Conservation (phyloP, 2,329 filamentous ascomycete genomes). For the Nannizziopsis barbatae region DNA sequence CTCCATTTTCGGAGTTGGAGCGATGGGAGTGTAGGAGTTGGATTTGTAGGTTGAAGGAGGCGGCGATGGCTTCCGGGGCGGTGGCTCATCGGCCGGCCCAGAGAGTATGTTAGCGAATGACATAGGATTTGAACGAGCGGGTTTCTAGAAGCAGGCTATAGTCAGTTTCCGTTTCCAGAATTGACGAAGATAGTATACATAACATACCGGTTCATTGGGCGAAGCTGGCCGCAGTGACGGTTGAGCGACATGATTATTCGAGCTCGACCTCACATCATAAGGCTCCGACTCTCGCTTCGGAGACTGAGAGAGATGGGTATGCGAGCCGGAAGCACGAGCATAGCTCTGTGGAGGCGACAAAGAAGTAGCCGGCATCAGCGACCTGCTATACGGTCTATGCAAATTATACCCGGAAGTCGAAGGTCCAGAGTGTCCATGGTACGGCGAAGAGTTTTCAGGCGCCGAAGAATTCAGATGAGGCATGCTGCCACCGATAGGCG, state of each 20-base stretch:
- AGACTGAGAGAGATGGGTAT: constrained; percentile 36
- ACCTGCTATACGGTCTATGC: constrained; percentile 27
- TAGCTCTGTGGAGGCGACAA: constrained; percentile 27
- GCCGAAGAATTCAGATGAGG: constrained; percentile 32
- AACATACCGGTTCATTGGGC: constrained; percentile 32
- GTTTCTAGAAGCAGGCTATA: constrained; percentile 42
- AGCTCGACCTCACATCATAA: constrained; percentile 24
- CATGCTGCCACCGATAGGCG: constrained; percentile 24
- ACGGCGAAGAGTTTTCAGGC: constrained; percentile 27
- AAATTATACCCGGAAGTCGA: constrained; percentile 25
- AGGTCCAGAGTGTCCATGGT: constrained; percentile 25
- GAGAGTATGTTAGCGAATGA: constrained; percentile 92
- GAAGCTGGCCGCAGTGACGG: constrained; percentile 26
- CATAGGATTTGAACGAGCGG: constrained; percentile 76
- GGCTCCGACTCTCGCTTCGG: constrained; percentile 33
- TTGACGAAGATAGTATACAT: background rate
- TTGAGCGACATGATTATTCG: constrained; percentile 24
- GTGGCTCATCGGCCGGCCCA: constrained; percentile 54
- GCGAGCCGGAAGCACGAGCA: constrained; percentile 27
- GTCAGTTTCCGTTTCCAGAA: constrained; percentile 16
- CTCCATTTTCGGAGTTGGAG: constrained; percentile 18
- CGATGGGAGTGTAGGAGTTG: constrained; percentile 20
- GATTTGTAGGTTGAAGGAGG: constrained; percentile 23
- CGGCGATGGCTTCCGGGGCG: constrained; percentile 39
- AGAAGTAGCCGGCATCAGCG: constrained; percentile 28